phyloP scores from a whole-genome alignment of 2,329 filamentous ascomycete species.

The Aspergillus vadensis region DNA sequence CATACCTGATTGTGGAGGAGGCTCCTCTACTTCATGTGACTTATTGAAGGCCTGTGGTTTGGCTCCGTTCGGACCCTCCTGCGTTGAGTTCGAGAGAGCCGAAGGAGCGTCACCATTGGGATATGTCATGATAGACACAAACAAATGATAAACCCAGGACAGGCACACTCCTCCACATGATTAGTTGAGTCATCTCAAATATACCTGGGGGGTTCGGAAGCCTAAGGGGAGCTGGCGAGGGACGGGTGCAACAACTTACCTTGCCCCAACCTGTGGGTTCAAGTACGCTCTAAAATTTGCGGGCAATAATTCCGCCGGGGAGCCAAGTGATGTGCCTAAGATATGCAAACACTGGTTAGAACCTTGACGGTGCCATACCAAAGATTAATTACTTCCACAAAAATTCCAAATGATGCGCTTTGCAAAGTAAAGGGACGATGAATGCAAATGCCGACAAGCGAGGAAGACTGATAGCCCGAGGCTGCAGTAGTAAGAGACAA shows the following conservation, averaged over 20 bases:
- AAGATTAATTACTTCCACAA: not conserved
- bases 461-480: too few species aligned
- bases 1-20: conserved; percentile 16
- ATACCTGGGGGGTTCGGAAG: not conserved
- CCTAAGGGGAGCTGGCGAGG: not conserved
- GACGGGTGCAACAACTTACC: conserved; percentile 8
- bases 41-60: conserved; percentile 4
- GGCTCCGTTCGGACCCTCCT: conserved; percentile 2
- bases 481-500: not conserved
- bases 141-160: not conserved
- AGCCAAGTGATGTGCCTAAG: not conserved
- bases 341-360: not conserved
- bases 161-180: not conserved
- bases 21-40: not conserved
- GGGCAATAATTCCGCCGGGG: not conserved
- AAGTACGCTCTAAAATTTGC: not conserved
- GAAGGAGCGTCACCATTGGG: conserved; percentile 18
- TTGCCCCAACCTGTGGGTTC: not conserved
- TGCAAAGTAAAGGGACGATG: not conserved
- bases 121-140: conserved; percentile 11
- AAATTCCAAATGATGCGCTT: not conserved
- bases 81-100: conserved; percentile 8
- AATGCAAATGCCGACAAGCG: not conserved
- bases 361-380: not conserved
- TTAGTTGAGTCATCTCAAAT: not conserved